Evolutionary conservation across 1,139 yeast species (phyloP).

Genomic region (Diutina scorzettiae): DNA sequence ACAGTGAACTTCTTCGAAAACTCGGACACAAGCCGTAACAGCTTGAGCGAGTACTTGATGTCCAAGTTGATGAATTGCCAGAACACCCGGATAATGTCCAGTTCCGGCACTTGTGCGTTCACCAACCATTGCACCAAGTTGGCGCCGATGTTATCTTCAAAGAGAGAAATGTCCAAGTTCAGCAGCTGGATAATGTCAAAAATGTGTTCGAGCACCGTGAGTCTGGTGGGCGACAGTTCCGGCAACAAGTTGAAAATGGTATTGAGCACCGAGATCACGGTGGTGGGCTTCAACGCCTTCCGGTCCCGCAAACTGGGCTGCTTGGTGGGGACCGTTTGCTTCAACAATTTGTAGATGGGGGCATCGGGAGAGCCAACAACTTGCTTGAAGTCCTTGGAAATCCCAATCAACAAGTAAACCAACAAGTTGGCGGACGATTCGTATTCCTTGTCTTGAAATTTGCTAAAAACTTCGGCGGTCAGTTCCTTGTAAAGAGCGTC

Average conservation of each 20-base stretch:
- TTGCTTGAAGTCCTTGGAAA: slow-evolving; percentile 17
- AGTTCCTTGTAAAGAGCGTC: slow-evolving; percentile 19
- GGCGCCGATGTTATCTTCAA: slow-evolving; percentile 25
- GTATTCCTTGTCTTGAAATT: slow-evolving; percentile 11
- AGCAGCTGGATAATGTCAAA: slow-evolving; percentile 22
- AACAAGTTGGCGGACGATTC: slow-evolving; percentile 31
- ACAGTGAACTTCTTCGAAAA: slow-evolving; percentile 20
- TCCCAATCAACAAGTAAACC: slow-evolving; percentile 23
- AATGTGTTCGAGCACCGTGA: slow-evolving; percentile 21
- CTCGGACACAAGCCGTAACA: slow-evolving; percentile 26
- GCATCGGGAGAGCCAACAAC: slow-evolving; percentile 20
- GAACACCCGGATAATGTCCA: slow-evolving; percentile 20
- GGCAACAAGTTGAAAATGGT: slow-evolving; percentile 35
- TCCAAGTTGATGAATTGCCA: slow-evolving; percentile 32
- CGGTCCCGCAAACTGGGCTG: slow-evolving; percentile 37
- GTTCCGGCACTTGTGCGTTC: slow-evolving; percentile 19
- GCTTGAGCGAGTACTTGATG: slow-evolving; percentile 15
- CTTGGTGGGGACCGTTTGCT: slow-evolving; percentile 24
- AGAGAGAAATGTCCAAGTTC: slow-evolving; percentile 21
- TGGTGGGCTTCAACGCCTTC: slow-evolving; percentile 31
- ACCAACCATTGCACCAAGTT: slow-evolving; percentile 29
- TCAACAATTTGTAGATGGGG: slow-evolving; percentile 20
- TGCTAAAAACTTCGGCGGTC: slow-evolving; percentile 15
- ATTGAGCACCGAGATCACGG: slow-evolving; percentile 30
- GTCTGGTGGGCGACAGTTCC: slow-evolving; percentile 21